A percentile compares a stretch with the other conserved stretches of the same genome.
phyloP scores from a whole-genome alignment of 805 yeast species.

The Cephaloascus albidus region DNA sequence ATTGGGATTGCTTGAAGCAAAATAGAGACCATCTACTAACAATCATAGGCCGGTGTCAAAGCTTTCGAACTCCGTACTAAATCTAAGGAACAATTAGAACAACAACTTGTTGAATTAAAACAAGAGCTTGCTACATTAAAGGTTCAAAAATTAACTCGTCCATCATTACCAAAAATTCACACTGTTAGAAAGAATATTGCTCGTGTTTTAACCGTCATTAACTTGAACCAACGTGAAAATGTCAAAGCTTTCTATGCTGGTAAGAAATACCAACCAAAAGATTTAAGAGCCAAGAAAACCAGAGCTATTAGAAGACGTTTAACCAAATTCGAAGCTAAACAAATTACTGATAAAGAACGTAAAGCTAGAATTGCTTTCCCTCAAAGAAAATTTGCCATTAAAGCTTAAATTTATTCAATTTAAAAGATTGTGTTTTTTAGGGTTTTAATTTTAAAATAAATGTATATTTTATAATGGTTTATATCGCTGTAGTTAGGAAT shows the following conservation, averaged over 20 bases:
- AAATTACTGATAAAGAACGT: conserved; percentile 79
- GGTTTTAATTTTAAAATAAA: background rate
- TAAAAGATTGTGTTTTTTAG: background rate
- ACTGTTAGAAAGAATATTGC: conserved; percentile 98
- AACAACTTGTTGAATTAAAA: conserved; percentile 91
- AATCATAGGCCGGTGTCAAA: conserved; percentile 77
- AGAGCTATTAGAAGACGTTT: conserved; percentile 98
- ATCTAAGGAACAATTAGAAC: conserved; percentile 94
- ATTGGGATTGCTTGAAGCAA: too few species aligned
- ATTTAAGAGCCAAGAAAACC: conserved; percentile 98
- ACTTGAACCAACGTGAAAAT: conserved; percentile 91
- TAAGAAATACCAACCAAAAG: conserved; percentile 96
- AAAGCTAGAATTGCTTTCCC: conserved; percentile 96
- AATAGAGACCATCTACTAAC: too few species aligned
- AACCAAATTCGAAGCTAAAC: conserved; percentile 76
- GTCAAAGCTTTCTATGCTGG: conserved; percentile 93
- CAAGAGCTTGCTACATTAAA: conserved; percentile 92
- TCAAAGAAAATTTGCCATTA: conserved; percentile 95
- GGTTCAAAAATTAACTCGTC: conserved; percentile 89
- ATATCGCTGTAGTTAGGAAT: too few species aligned
- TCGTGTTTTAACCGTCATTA: conserved; percentile 93
- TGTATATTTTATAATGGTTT: conserved; percentile 1
- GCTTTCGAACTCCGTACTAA: conserved; percentile 95
- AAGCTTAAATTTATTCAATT: conserved; percentile 56
- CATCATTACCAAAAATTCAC: conserved; percentile 92